Conservation (phyloP, 345 rosid species). For the Sonneratia caseolaris region DNA sequence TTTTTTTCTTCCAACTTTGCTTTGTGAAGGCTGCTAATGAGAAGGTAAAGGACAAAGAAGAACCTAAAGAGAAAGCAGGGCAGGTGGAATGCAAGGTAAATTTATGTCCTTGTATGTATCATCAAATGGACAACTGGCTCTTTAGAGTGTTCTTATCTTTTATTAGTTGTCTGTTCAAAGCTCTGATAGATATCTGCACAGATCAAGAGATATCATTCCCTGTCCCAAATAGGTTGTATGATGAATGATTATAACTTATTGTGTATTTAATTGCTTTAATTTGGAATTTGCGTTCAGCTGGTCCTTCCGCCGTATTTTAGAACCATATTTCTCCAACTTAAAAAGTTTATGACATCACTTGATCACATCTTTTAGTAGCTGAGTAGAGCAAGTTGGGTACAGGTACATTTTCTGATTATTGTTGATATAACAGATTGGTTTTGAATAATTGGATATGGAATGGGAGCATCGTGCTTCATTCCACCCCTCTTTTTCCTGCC, state of each 20-base stretch:
- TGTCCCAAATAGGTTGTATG: background rate
- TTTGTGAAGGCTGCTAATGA: slow-evolving; percentile 50
- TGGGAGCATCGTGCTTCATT: background rate
- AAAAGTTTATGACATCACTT: background rate
- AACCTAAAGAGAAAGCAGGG: slow-evolving; percentile 34
- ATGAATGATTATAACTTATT: background rate
- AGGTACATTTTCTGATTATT: background rate
- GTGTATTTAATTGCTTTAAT: background rate
- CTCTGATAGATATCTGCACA: background rate
- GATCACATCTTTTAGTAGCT: background rate
- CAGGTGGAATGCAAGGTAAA: slow-evolving; percentile 87
- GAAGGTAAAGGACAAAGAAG: slow-evolving; percentile 53
- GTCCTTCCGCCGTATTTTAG: background rate
- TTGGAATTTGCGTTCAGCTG: background rate
- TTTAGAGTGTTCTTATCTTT: background rate
- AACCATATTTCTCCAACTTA: background rate
- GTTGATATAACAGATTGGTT: background rate
- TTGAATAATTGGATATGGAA: background rate
- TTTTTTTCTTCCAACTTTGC: background rate
- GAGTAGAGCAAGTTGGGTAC: background rate
- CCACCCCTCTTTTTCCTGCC: background rate
- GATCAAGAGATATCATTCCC: background rate
- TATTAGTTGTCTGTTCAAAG: background rate
- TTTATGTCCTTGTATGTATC: background rate
- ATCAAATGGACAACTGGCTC: background rate